A percentile compares a stretch with the other conserved stretches of the same genome.
phyloP scores from a whole-genome alignment of 371 early-diverging fungal species.

The Mortierella sp. region DNA sequence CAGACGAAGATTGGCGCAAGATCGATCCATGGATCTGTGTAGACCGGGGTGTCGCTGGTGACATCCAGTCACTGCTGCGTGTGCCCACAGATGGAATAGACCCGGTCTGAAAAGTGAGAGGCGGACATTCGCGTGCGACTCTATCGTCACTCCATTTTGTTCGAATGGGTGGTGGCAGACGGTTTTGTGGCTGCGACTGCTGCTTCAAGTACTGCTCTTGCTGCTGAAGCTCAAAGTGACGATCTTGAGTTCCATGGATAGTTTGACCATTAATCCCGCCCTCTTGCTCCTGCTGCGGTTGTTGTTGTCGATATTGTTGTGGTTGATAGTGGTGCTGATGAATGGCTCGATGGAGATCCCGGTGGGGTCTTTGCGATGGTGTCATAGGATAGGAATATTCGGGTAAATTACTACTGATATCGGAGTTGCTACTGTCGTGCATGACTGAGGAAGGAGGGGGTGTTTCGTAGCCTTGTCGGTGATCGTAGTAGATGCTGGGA shows the following conservation, averaged over 20 bases:
- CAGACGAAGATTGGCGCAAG: slow-evolving; percentile 4
- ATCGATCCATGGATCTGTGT: slow-evolving; percentile 3
- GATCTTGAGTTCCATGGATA: neutral
- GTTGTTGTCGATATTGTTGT: slow-evolving; percentile 4
- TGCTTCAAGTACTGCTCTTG: slow-evolving; percentile 4
- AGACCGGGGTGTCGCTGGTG: slow-evolving; percentile 33
- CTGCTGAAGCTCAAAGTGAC: neutral
- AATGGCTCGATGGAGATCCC: slow-evolving; percentile 1
- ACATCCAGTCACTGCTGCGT: slow-evolving; percentile 15
- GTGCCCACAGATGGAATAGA: neutral
- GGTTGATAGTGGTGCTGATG: slow-evolving; percentile 8
- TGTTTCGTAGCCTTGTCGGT: neutral
- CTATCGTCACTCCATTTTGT: slow-evolving; percentile 20
- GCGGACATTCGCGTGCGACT: slow-evolving; percentile 6
- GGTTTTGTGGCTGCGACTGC: neutral
- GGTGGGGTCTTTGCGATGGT: slow-evolving; percentile 7
- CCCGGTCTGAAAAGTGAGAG: slow-evolving; percentile 11
- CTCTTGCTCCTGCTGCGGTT: slow-evolving; percentile 2
- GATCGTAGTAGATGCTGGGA: neutral
- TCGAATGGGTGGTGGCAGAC: slow-evolving; percentile 27
- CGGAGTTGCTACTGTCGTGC: neutral
- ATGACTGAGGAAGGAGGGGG: neutral
- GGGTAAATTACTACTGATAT: slow-evolving; percentile 23
- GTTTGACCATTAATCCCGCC: neutral
- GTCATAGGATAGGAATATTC: slow-evolving; percentile 42